Evolutionary conservation across 768 basidiomycete species (phyloP), one percentile per base, ranked within the genome.

Genomic region (Podaxis sp.): DNA sequence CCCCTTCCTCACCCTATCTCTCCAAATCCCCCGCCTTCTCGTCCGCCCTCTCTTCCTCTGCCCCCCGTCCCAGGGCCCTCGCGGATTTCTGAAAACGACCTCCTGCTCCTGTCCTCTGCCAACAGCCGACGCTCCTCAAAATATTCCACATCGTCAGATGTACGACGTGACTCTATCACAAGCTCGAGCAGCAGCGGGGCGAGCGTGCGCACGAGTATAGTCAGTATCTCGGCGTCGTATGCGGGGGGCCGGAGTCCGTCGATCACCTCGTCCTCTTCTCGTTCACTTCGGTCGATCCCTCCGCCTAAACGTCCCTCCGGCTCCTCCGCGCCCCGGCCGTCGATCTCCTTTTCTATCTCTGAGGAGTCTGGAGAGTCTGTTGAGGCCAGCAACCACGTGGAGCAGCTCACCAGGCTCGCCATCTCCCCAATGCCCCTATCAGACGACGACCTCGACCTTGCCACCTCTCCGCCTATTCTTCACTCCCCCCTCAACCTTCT

Each of bases 51-150:
- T 0, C 67, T 77, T 0, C 88, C 89, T 0, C 80, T 90, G 2
- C 89, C 89, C 0, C 87, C 89, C 2, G 67, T 90, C 1, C 89
- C 89, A 0, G 87, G 85, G 2, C 84, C 85, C 0, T 86, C 86
- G 1, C 78, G 84, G 19, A 77, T 86, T 26, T 79, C 85, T 2
- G 77, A 80, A 62, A 72, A 80, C 40, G 85, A 82, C 63, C 74
- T 79, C 40, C 75, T 77, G 19, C 76, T 82, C 44, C 78, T 73
- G 42, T 69, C 74, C 28, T 69, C 75, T 61, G 66, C 63, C 2
- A 59, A 61, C 26, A 68, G 68, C 12, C 48, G 69, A 7, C 57
- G 66, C 17, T 68, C 72, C 7, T 71, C 70, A 66, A 71, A 68
- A 58, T 69, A 70, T 42, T 72, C 71, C 0, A 51, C 67, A 17